Percentiles rank a stretch among this genome's conserved stretches.
Conservation (phyloP, 139 green algal species). For the Tetradesmus obliquus region DNA sequence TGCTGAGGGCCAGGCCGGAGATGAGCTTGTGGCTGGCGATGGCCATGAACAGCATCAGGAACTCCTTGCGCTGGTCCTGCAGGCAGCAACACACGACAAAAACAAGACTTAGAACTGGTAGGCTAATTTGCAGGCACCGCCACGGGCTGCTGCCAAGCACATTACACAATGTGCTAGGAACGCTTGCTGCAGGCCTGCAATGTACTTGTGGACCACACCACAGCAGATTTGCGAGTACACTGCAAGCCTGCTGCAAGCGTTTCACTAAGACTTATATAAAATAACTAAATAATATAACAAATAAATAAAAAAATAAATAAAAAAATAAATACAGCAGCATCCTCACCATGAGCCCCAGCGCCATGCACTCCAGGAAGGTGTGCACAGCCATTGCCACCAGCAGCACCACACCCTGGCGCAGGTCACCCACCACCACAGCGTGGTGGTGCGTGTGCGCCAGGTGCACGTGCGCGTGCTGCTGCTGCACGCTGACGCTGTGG, state of each 20-base stretch:
- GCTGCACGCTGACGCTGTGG: neutral
- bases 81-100: neutral
- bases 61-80: conserved; percentile 44
- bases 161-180: too few relatives aligned
- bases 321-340: neutral
- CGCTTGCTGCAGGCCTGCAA: too few relatives aligned
- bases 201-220: too few relatives aligned
- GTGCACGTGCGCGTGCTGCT: neutral
- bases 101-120: neutral
- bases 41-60: conserved; percentile 50
- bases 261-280: too few relatives aligned
- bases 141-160: too few relatives aligned
- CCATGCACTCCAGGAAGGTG: conserved; percentile 63
- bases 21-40: conserved; percentile 66
- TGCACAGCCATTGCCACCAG: conserved; percentile 63
- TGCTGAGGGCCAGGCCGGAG: conserved; percentile 56
- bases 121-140: neutral
- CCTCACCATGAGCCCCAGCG: conserved; percentile 55
- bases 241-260: too few relatives aligned
- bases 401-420: conserved; percentile 55
- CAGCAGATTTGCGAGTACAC: too few relatives aligned
- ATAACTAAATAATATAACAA: too few relatives aligned
- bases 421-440: conserved; percentile 23
- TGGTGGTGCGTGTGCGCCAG: conserved; percentile 27
- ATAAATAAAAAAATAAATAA: neutral